These are phyloP conservation scores for Coemansia erecta DNA, from an alignment of 192 early-diverging fungal genomes.

Conservation along the genomic window DNA sequence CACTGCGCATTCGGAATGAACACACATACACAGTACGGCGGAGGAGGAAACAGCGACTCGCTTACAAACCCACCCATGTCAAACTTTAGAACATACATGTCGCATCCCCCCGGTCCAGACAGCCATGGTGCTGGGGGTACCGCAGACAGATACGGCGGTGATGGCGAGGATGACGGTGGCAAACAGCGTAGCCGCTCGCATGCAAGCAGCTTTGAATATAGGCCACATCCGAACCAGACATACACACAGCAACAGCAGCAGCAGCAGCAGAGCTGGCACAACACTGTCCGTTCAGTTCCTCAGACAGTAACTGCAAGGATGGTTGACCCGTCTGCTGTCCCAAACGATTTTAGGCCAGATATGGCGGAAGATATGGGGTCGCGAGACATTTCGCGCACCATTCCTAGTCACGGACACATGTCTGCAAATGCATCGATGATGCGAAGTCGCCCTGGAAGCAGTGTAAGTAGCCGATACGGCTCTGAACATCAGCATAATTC, in stretches of 20 bases:
- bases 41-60: background rate
- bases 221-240: background rate
- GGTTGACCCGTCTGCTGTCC: slow-evolving; percentile 26
- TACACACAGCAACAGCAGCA: background rate
- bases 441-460: background rate
- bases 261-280: slow-evolving; percentile 8
- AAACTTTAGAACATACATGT: background rate
- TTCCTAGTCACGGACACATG: no score
- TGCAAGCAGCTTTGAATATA: background rate
- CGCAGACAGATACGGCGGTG: background rate
- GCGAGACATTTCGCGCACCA: background rate
- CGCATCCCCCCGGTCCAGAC: slow-evolving; percentile 1
- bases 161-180: background rate
- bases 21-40: slow-evolving; percentile 1
- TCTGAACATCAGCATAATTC: background rate
- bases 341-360: slow-evolving; percentile 5
- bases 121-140: background rate
- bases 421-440: background rate
- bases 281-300: slow-evolving; percentile 6
- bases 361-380: background rate
- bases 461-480: background rate
- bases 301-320: slow-evolving; percentile 42
- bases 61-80: background rate
- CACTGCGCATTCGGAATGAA: no score
- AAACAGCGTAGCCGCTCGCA: background rate